A percentile compares a stretch with the other conserved stretches of the same genome.
Conservation (phyloP, 176 grass and related monocot species). For the Aegilops speltoides region DNA sequence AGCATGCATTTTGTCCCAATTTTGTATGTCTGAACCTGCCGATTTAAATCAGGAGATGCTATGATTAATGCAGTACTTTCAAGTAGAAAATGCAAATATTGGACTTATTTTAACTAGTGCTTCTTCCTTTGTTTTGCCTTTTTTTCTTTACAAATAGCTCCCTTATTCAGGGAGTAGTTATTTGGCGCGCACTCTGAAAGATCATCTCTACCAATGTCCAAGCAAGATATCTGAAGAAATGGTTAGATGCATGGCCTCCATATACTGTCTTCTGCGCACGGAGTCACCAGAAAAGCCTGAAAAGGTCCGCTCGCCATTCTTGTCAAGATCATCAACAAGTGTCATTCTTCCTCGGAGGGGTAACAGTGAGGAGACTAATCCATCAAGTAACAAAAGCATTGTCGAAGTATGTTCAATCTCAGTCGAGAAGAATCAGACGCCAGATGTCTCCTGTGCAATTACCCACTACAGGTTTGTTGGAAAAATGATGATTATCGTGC, state of each 20-base stretch:
- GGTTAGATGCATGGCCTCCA: conserved; percentile 88
- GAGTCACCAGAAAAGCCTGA: conserved; percentile 55
- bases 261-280: conserved; percentile 61
- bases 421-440: conserved; percentile 62
- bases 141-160: conserved; percentile 57
- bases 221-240: conserved; percentile 99
- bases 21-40: neutral
- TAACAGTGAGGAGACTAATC: conserved; percentile 52
- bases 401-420: conserved; percentile 65
- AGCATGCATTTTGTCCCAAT: conserved; percentile 7
- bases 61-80: neutral
- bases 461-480: conserved; percentile 82
- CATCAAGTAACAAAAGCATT: conserved; percentile 37
- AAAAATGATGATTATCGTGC: neutral
- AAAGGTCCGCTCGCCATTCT: conserved; percentile 60
- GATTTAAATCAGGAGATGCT: neutral
- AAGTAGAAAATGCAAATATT: neutral
- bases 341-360: conserved; percentile 52
- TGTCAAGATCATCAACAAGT: conserved; percentile 84
- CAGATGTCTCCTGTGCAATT: conserved; percentile 60
- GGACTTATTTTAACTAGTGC: conserved; percentile 21
- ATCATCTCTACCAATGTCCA: conserved; percentile 88
- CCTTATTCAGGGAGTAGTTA: conserved; percentile 58
- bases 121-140: conserved; percentile 5
- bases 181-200: conserved; percentile 78